Percentiles rank a stretch among this genome's conserved stretches.
phyloP scores from a whole-genome alignment of 257 asterid species.

The Leptodermis oblonga region DNA sequence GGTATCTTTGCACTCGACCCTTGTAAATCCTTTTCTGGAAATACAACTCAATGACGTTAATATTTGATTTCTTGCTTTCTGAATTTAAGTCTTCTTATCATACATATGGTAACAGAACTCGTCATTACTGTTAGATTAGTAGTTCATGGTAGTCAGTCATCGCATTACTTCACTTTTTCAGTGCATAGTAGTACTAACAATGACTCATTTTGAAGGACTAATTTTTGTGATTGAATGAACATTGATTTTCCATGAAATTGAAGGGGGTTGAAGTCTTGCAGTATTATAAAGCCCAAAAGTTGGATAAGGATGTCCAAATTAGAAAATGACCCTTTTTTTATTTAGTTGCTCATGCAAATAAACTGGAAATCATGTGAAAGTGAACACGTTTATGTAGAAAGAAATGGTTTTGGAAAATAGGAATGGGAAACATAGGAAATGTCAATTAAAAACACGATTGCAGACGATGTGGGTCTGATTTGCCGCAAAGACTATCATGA shows the following conservation, averaged over 20 bases:
- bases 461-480: background rate
- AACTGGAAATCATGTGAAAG: background rate
- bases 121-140: background rate
- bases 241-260: background rate
- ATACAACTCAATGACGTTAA: background rate
- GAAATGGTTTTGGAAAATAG: background rate
- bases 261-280: background rate
- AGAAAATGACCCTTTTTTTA: background rate
- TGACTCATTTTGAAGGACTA: background rate
- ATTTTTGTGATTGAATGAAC: background rate
- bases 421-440: background rate
- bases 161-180: background rate
- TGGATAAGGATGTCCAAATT: background rate
- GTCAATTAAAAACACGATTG: background rate
- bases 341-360: background rate
- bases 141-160: background rate
- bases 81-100: too few species aligned
- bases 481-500: background rate
- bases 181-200: background rate
- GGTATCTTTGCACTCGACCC: background rate
- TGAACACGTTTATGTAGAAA: background rate
- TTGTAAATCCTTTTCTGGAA: background rate
- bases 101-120: background rate
- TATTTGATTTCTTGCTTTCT: background rate
- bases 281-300: background rate